phyloP scores from a whole-genome alignment of 2,329 filamentous ascomycete species.

The Diatrype stigma region DNA sequence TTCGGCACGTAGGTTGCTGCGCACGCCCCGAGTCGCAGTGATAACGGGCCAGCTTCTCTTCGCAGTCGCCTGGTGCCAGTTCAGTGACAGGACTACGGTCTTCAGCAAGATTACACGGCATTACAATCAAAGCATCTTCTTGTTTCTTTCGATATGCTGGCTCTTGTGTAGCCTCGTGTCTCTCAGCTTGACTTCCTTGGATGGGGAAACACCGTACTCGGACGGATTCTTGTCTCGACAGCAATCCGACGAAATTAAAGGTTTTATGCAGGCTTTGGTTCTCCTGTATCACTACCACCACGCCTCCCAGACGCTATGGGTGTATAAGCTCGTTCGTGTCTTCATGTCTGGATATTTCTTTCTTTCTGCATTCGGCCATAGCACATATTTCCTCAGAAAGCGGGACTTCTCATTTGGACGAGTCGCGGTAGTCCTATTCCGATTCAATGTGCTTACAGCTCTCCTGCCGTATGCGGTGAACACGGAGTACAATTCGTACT shows the following conservation, averaged over 20 bases:
- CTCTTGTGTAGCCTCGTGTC: slow-evolving; percentile 18
- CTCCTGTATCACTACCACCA: slow-evolving; percentile 55
- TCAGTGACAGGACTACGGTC: slow-evolving; percentile 50
- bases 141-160: slow-evolving; percentile 22
- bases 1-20: slow-evolving; percentile 5
- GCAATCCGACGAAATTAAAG: slow-evolving; percentile 63
- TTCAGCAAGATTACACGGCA: slow-evolving; percentile 49
- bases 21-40: slow-evolving; percentile 2
- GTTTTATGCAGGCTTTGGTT: slow-evolving; percentile 57
- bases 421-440: slow-evolving; percentile 48
- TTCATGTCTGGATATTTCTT: slow-evolving; percentile 57
- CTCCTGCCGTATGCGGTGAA: slow-evolving; percentile 52
- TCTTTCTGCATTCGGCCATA: slow-evolving; percentile 58
- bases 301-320: slow-evolving; percentile 43
- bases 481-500: slow-evolving; percentile 53
- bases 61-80: slow-evolving; percentile 41
- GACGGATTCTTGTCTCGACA: slow-evolving; percentile 44
- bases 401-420: slow-evolving; percentile 53
- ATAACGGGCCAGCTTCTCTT: slow-evolving; percentile 17
- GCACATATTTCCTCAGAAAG: slow-evolving; percentile 52
- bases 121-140: slow-evolving; percentile 28
- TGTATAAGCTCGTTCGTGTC: slow-evolving; percentile 52
- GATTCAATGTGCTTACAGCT: slow-evolving; percentile 53
- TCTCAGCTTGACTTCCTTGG: not conserved
- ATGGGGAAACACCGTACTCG: not conserved